Percentiles rank a stretch among this genome's conserved stretches.
Evolutionary conservation across 345 rosid genomes (phyloP).

Genomic region (Gossypium thurberi): DNA sequence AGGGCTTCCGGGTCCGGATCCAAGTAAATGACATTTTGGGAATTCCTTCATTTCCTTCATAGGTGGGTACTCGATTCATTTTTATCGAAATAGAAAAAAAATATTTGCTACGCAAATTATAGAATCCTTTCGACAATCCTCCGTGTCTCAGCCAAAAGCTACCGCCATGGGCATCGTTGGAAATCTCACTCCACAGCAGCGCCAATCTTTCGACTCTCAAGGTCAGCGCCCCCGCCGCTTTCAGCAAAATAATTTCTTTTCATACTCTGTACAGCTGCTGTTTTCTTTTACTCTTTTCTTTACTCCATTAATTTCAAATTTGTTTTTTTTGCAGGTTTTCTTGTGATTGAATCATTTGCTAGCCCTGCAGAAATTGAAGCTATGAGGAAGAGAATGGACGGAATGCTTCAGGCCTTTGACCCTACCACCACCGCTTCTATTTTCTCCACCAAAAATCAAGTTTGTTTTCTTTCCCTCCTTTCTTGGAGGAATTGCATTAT

Average conservation of each 20-base stretch:
- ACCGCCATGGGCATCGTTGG: conserved; percentile 49
- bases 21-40: no score
- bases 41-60: no score
- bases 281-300: neutral
- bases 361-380: conserved; percentile 45
- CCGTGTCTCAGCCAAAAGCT: neutral
- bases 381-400: conserved; percentile 66
- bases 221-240: conserved; percentile 23
- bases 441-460: conserved; percentile 92
- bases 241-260: neutral
- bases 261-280: neutral
- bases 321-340: conserved; percentile 40
- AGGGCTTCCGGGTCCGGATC: no score
- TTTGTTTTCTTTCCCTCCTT: conserved; percentile 5
- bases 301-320: neutral
- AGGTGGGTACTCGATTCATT: no score
- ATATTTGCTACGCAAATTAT: neutral
- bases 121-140: neutral
- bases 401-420: conserved; percentile 58
- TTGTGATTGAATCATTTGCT: conserved; percentile 76
- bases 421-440: conserved; percentile 48
- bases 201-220: conserved; percentile 48
- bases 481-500: neutral
- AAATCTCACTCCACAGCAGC: conserved; percentile 52
- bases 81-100: neutral